Evolutionary conservation across 129 eudicot species (phyloP), one percentile per base, ranked within the genome.

Genomic region (Chrysanthemum lavandulifolium): DNA sequence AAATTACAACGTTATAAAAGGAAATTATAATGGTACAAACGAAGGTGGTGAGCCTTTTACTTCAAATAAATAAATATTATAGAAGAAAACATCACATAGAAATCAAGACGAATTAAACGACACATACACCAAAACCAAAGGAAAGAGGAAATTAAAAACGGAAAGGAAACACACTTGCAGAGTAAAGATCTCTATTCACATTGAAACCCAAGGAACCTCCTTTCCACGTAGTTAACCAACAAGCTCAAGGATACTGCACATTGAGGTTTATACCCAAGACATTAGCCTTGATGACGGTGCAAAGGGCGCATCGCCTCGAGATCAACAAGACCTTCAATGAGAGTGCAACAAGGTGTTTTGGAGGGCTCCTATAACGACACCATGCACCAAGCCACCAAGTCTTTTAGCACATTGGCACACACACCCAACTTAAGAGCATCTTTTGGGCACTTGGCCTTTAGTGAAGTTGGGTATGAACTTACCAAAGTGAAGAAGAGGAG

Each of bases 261-360:
- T 85, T 74, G 33, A 88, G 88, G 80, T 86, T 73, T 65, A 86
- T 82, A 6, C 96, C 96, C 76, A 86, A 68, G 11, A 86, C 68
- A 72, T 80, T 78, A 50, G 86, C 91, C 65, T 86, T 86, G 18
- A 89, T 76, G 47, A 82, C 91, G 8, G 91, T 89, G 87, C 96
- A 89, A 66, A 89, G 89, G 80, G n/a, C n/a, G n/a, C n/a, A n/a
- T n/a, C 0, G 86, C 92, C 68, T 87, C 92, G 7, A 87, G 84
- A 50, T 84, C 86, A 21, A 53, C 78, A 33, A 87, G 75, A 25
- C 81, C 81, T 53, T 76, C 45, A 48, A 87, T 57, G 55, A 87
- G 85, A 9, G 72, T 53, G 74, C 92, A 87, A 70, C 89, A 87
- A 48, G 81, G 87, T 4, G 72, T 58, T 15, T 59, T 8, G 84